Percentiles rank a stretch among this genome's conserved stretches.
Evolutionary conservation across 768 basidiomycete species (phyloP).

Genomic region (Amanita molliuscula): DNA sequence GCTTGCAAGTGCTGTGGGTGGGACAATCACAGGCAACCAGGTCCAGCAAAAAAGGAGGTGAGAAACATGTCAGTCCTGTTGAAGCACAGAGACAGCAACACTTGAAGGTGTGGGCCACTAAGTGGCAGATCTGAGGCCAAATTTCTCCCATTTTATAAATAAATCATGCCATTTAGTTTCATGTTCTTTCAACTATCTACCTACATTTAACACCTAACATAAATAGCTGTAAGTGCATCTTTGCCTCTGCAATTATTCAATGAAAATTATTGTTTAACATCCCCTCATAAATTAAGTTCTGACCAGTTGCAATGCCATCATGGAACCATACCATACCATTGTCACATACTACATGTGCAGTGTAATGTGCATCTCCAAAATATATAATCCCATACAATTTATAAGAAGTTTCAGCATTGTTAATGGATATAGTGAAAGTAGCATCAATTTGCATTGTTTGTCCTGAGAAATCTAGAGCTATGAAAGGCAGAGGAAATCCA

Average conservation of each 20-base stretch:
- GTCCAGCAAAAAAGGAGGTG: too few species aligned
- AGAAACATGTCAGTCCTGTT: too few species aligned
- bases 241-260: background rate
- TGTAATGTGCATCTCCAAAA: constrained; percentile 4
- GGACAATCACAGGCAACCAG: too few species aligned
- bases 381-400: constrained; percentile 1
- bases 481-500: background rate
- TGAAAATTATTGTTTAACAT: background rate
- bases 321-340: constrained; percentile 2
- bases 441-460: background rate
- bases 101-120: background rate
- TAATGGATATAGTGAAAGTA: background rate
- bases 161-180: background rate
- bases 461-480: background rate
- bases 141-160: background rate
- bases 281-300: background rate
- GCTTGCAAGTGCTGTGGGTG: too few species aligned
- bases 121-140: background rate
- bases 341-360: background rate
- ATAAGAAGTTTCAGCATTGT: background rate
- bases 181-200: background rate
- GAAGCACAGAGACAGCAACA: too few species aligned
- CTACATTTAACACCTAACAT: background rate
- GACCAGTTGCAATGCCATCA: constrained; percentile 3
- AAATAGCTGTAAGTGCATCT: background rate